Evolutionary conservation across 345 rosid genomes (phyloP).

Genomic region (Bretschneidera sinensis): DNA sequence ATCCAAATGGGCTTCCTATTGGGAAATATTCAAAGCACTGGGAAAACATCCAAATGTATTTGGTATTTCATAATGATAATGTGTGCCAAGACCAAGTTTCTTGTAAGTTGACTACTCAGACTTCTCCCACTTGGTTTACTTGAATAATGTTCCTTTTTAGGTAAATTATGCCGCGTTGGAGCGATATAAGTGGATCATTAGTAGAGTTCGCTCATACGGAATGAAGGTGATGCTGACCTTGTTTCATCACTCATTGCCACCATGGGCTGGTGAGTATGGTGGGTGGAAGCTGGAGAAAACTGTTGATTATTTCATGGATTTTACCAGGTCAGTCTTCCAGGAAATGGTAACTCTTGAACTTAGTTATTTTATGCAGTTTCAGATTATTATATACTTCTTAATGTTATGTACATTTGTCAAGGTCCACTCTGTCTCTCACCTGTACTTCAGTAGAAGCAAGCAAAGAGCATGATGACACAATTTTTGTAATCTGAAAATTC

Average conservation of each 20-base stretch:
- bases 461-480: no score
- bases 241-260: constrained; percentile 94
- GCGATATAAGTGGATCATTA: constrained; percentile 82
- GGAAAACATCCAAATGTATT: background rate
- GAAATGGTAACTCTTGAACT: background rate
- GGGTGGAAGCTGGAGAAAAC: constrained; percentile 98
- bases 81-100: background rate
- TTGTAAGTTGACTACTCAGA: background rate
- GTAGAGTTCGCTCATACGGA: constrained; percentile 69
- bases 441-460: background rate
- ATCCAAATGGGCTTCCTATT: background rate
- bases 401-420: background rate
- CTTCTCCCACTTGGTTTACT: background rate
- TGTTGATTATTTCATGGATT: constrained; percentile 76
- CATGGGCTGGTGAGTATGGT: constrained; percentile 96
- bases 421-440: background rate
- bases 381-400: constrained; percentile 5
- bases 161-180: constrained; percentile 85
- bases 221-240: constrained; percentile 98
- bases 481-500: background rate
- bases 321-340: constrained; percentile 54
- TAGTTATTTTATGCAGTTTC: constrained; percentile 6
- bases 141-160: constrained; percentile 26
- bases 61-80: background rate
- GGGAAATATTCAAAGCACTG: background rate